Percentiles rank a stretch among this genome's conserved stretches.
These are phyloP conservation scores for Orychophragmus violaceus DNA, from an alignment of 345 rosid genomes.

Conservation along the genomic window DNA sequence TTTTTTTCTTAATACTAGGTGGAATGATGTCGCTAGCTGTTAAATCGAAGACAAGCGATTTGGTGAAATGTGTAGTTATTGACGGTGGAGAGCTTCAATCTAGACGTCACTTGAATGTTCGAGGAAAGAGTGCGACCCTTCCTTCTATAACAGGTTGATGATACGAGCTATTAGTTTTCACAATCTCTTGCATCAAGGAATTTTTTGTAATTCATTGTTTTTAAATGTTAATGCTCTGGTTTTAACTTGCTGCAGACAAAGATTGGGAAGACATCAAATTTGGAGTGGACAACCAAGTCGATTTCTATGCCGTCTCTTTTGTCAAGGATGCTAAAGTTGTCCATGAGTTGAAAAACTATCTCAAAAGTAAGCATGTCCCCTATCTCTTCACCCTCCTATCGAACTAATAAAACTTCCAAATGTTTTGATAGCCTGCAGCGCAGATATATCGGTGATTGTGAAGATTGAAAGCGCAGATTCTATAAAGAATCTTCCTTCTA, in stretches of 20 bases:
- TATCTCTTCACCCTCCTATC: neutral
- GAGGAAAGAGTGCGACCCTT: constrained; percentile 92
- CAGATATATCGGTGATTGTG: constrained; percentile 73
- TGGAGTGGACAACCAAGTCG: constrained; percentile 95
- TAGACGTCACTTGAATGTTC: constrained; percentile 94
- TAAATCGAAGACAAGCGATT: constrained; percentile 64
- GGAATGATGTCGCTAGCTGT: constrained; percentile 98
- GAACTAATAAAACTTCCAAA: constrained; percentile 17
- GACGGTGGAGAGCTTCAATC: constrained; percentile 97
- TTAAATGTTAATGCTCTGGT: neutral
- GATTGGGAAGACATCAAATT: constrained; percentile 99
- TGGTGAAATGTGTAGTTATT: constrained; percentile 66
- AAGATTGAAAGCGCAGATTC: constrained; percentile 98
- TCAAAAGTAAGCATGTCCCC: constrained; percentile 42
- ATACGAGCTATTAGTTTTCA: constrained; percentile 3
- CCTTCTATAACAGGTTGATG: constrained; percentile 92
- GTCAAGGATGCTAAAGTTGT: constrained; percentile 96
- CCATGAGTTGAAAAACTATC: constrained; percentile 79
- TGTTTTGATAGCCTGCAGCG: constrained; percentile 59
- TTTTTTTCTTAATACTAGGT: constrained; percentile 46
- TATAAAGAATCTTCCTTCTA: constrained; percentile 83
- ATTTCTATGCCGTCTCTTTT: constrained; percentile 93
- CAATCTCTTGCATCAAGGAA: neutral
- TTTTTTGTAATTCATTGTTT: neutral
- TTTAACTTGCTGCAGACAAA: constrained; percentile 70